Evolutionary conservation across 345 rosid genomes (phyloP).

Genomic region (Gossypium australe): DNA sequence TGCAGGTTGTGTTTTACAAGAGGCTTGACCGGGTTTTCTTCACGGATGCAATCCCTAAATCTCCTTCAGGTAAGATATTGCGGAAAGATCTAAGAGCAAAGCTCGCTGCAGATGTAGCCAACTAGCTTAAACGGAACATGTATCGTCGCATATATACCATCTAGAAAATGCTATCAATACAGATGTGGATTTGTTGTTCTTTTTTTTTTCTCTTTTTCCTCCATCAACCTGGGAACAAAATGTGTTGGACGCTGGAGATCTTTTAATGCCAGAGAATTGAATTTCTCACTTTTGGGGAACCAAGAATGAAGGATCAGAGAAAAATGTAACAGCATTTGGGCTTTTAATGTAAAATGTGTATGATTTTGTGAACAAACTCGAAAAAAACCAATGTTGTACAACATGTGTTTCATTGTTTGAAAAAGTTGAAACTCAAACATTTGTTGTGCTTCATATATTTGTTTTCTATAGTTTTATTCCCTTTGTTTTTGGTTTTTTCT

Average conservation of each 20-base stretch:
- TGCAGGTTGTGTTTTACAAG: slow-evolving; percentile 83
- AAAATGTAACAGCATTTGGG: background rate
- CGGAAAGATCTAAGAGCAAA: slow-evolving; percentile 65
- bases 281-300: background rate
- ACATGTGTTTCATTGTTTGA: background rate
- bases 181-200: background rate
- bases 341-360: background rate
- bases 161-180: background rate
- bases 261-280: background rate
- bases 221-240: background rate
- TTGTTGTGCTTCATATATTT: background rate
- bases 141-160: background rate
- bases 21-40: slow-evolving; percentile 63
- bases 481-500: background rate
- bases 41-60: slow-evolving; percentile 63
- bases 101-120: slow-evolving; percentile 34
- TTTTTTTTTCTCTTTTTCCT: background rate
- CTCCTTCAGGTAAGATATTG: slow-evolving; percentile 82
- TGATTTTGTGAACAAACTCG: background rate
- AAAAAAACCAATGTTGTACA: background rate
- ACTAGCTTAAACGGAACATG: background rate
- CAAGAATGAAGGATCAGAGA: background rate
- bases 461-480: background rate
- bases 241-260: background rate
- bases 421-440: background rate